phyloP scores from a whole-genome alignment of 805 yeast genomes.

The Lachancea meyersii region DNA sequence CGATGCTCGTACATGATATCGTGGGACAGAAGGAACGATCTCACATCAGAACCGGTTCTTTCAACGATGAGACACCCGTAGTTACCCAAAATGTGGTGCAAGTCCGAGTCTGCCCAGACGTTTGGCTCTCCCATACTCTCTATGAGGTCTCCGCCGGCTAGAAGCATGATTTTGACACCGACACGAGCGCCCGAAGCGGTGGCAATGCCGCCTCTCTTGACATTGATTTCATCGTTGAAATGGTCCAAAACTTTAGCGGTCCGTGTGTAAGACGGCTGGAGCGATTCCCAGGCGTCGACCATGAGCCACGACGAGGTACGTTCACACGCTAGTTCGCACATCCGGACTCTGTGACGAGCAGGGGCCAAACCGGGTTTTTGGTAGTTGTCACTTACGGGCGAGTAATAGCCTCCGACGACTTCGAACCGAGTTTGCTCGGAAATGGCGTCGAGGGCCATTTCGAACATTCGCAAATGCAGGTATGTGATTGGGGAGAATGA shows the following conservation, averaged over 20 bases:
- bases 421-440: conserved; percentile 89
- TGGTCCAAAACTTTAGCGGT: conserved; percentile 95
- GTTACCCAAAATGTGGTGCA: conserved; percentile 90
- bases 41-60: conserved; percentile 92
- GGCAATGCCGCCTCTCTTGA: conserved; percentile 77
- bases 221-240: conserved; percentile 90
- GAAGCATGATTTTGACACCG: conserved; percentile 89
- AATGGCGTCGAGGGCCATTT: conserved; percentile 94
- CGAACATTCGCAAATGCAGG: conserved; percentile 93
- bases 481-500: conserved; percentile 95
- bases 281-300: conserved; percentile 99
- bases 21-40: conserved; percentile 84
- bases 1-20: conserved; percentile 97
- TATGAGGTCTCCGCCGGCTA: conserved; percentile 96
- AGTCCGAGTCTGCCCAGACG: conserved; percentile 95
- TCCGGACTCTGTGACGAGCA: conserved; percentile 82
- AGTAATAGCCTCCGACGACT: conserved; percentile 92
- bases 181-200: conserved; percentile 54
- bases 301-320: conserved; percentile 94
- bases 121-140: conserved; percentile 99
- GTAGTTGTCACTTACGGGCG: conserved; percentile 91
- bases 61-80: conserved; percentile 96
- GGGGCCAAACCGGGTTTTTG: conserved; percentile 89
- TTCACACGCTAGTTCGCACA: conserved; percentile 98
- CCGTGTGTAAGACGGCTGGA: conserved; percentile 84